Percentiles rank a stretch among this genome's conserved stretches.
phyloP scores from a whole-genome alignment of 345 rosid species.

The Boechera retrofracta region DNA sequence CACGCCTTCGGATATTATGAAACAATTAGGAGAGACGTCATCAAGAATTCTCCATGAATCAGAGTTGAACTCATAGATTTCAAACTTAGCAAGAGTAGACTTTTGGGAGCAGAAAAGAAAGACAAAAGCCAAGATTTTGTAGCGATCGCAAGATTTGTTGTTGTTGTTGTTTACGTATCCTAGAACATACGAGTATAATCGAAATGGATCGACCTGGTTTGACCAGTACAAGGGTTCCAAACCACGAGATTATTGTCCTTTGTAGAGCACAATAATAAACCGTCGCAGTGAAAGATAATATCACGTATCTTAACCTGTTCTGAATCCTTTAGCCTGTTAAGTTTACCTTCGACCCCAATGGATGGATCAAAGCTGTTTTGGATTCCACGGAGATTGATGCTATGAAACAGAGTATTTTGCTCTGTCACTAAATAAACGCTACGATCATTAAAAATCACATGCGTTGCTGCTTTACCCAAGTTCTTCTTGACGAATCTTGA shows the following conservation, averaged over 20 bases:
- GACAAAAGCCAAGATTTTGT: too few relatives aligned
- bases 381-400: background rate
- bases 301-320: background rate
- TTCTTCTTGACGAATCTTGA: background rate
- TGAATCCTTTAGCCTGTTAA: background rate
- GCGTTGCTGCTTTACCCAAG: background rate
- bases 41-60: conserved; percentile 5
- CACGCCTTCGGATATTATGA: too few relatives aligned
- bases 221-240: background rate
- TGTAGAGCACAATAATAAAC: background rate
- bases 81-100: background rate
- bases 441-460: background rate
- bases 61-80: conserved; percentile 4
- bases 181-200: too few relatives aligned
- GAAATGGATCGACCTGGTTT: too few relatives aligned
- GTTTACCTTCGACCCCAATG: background rate
- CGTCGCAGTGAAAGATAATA: background rate
- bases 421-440: background rate
- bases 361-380: background rate
- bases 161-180: too few relatives aligned
- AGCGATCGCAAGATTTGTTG: too few relatives aligned
- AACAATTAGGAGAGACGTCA: background rate
- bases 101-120: too few relatives aligned
- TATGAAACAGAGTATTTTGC: background rate
- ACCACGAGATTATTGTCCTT: background rate